phyloP scores from a whole-genome alignment of 2,329 filamentous ascomycete species.

The Nemania serpens region DNA sequence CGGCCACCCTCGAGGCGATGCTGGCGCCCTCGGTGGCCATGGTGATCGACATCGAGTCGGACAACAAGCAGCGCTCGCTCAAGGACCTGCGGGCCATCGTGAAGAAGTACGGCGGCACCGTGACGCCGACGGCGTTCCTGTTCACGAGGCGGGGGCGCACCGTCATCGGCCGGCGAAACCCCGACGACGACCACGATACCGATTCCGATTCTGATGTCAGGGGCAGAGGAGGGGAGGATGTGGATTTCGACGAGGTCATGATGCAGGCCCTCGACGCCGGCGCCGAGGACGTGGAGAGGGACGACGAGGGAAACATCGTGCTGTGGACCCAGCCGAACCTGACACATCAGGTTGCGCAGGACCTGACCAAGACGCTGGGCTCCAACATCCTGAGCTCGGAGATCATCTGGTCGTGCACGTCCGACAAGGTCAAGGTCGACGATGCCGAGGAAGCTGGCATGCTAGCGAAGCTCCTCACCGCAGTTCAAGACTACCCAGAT shows the following conservation, averaged over 20 bases:
- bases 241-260: slow-evolving; percentile 69
- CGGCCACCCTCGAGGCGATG: slow-evolving; percentile 78
- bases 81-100: slow-evolving; percentile 73
- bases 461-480: slow-evolving; percentile 63
- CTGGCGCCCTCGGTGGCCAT: slow-evolving; percentile 76
- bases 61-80: slow-evolving; percentile 74
- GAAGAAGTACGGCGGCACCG: slow-evolving; percentile 71
- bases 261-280: slow-evolving; percentile 86
- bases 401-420: slow-evolving; percentile 83
- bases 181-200: slow-evolving; percentile 41
- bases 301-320: slow-evolving; percentile 71
- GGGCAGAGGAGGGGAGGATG: background rate
- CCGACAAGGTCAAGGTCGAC: slow-evolving; percentile 70
- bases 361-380: slow-evolving; percentile 64
- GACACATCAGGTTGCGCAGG: slow-evolving; percentile 66
- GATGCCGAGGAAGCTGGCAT: slow-evolving; percentile 58
- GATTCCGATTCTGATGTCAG: slow-evolving; percentile 44
- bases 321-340: slow-evolving; percentile 71
- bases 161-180: slow-evolving; percentile 59
- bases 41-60: slow-evolving; percentile 84
- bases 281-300: slow-evolving; percentile 71
- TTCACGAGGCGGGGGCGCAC: slow-evolving; percentile 82
- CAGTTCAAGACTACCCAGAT: slow-evolving; percentile 68
- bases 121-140: slow-evolving; percentile 78
- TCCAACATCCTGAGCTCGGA: slow-evolving; percentile 75